Base-by-base conservation (phyloP, 1,284 basidiomycete genomes). In the Amylostereum chailletii region DNA sequence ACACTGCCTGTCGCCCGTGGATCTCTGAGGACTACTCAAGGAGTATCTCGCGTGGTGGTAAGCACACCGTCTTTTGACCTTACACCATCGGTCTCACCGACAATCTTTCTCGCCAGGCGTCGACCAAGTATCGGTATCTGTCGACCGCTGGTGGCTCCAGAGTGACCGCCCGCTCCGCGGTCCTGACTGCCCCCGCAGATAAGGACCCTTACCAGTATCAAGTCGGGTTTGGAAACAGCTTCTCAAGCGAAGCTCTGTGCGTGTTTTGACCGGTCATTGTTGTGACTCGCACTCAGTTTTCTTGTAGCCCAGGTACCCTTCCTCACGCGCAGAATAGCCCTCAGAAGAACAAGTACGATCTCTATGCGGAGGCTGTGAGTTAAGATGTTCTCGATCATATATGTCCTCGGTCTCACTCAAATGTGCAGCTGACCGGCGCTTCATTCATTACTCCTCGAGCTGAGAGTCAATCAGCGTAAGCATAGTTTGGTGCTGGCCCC, bases 161-260 rank as follows among this genome's bases (percentile, higher is more conserved):
- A 36, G 45, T 55, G 43, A 68, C 74, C 41, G 75, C 76, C 27
- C 61, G 62, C 48, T 59, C 62, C 3, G 57, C 71, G 0, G 77
- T 71, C 53, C 51, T 67, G 5, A 74, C 72, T 1, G 56, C 57
- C 26, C 59, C 72, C 3, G 58, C 64, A 3, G 63, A 71, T 47
- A 65, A 71, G 49, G 79, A 82, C 55, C 79, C 79, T 0, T 81
- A 81, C 63, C 61, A 55, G 27, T 80, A 81, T 55, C 78, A 80
- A 57, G 71, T 75, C 10, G 74, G 76, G 2, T 77, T 78, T 49
- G 76, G 75, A 4, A 77, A 77, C 50, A 64, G 63, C 9, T 78
- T 77, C 53, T 73, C 72, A 3, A 75, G 70, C 49, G 76, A 79
- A 54, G 74, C 76, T 2, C 61, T 78, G 76, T 77, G 51, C 50